These are phyloP conservation scores for Rhizopus stolonifer DNA, from an alignment of 371 early-diverging fungal genomes.

Conservation along the genomic window DNA sequence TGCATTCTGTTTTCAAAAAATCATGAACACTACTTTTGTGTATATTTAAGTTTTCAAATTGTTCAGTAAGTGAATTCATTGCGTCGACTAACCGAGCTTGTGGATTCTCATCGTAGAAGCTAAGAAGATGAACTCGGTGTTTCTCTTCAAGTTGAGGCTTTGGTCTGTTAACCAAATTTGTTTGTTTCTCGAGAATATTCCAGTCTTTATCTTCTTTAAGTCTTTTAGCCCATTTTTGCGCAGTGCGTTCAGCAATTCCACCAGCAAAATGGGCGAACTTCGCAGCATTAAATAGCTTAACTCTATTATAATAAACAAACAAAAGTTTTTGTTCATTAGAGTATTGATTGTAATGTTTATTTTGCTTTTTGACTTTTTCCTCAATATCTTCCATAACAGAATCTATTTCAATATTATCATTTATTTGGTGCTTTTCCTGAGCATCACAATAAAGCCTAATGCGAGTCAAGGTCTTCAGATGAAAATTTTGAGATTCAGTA, in stretches of 20 bases:
- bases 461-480: slow-evolving; percentile 3
- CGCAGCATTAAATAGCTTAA: slow-evolving; percentile 14
- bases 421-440: slow-evolving; percentile 8
- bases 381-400: slow-evolving; percentile 16
- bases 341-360: slow-evolving; percentile 11
- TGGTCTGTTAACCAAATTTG: slow-evolving; percentile 15
- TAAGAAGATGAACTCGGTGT: slow-evolving; percentile 8
- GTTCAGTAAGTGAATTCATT: slow-evolving; percentile 11
- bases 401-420: slow-evolving; percentile 6
- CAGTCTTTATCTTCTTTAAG: slow-evolving; percentile 15
- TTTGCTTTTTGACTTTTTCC: slow-evolving; percentile 6
- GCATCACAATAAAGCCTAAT: slow-evolving; percentile 12
- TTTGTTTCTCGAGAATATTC: slow-evolving; percentile 13
- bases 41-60: slow-evolving; percentile 3
- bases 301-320: slow-evolving; percentile 13
- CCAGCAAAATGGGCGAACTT: slow-evolving; percentile 14
- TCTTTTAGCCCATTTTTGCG: slow-evolving; percentile 21
- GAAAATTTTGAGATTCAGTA: slow-evolving; percentile 4
- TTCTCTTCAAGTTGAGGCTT: slow-evolving; percentile 9
- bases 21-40: slow-evolving; percentile 6
- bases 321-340: slow-evolving; percentile 19
- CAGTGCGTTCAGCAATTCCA: slow-evolving; percentile 14
- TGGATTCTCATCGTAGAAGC: slow-evolving; percentile 11
- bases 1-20: slow-evolving; percentile 15
- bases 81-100: slow-evolving; percentile 8